A percentile compares a stretch with the other conserved stretches of the same genome.
Evolutionary conservation across 2,329 filamentous ascomycete genomes (phyloP).

Genomic region (Phialophora verrucosa): DNA sequence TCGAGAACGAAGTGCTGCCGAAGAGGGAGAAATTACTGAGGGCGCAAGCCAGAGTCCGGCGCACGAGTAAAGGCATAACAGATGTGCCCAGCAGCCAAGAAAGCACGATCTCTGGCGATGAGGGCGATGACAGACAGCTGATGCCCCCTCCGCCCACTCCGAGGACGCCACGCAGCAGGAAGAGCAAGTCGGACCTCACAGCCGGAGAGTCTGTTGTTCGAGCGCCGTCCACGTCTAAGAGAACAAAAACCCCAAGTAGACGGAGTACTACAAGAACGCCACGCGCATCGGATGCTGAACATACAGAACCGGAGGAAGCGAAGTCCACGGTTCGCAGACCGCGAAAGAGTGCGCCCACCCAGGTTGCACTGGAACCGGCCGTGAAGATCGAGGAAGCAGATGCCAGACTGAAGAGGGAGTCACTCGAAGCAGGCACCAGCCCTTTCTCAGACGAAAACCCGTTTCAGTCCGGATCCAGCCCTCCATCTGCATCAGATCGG

Average conservation of each 20-base stretch:
- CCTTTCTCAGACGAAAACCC: constrained; percentile 90
- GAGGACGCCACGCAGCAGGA: constrained; percentile 56
- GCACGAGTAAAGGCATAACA: constrained; percentile 84
- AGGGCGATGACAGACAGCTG: constrained; percentile 57
- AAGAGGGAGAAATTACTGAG: constrained; percentile 77
- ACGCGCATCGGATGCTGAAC: constrained; percentile 57
- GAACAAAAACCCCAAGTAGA: constrained; percentile 59
- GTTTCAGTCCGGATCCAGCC: constrained; percentile 84
- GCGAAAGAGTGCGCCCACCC: constrained; percentile 55
- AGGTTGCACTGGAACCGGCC: constrained; percentile 37
- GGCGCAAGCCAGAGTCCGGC: constrained; percentile 77
- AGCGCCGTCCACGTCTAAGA: constrained; percentile 53
- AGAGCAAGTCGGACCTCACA: constrained; percentile 46
- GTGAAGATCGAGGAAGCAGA: constrained; percentile 48
- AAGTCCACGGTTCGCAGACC: constrained; percentile 57
- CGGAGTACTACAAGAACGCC: constrained; percentile 59
- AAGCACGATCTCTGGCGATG: constrained; percentile 64
- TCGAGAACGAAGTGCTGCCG: constrained; percentile 77
- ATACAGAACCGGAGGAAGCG: constrained; percentile 50
- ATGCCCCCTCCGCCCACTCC: constrained; percentile 57
- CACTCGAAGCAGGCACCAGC: constrained; percentile 55
- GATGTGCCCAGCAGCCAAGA: constrained; percentile 70
- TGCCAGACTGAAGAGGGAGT: constrained; percentile 52
- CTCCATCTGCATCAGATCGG: constrained; percentile 58
- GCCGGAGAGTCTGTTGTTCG: constrained; percentile 45